These are phyloP conservation scores for Fusarium pininemorale DNA, from an alignment of 2,329 filamentous ascomycete genomes.

Conservation along the genomic window DNA sequence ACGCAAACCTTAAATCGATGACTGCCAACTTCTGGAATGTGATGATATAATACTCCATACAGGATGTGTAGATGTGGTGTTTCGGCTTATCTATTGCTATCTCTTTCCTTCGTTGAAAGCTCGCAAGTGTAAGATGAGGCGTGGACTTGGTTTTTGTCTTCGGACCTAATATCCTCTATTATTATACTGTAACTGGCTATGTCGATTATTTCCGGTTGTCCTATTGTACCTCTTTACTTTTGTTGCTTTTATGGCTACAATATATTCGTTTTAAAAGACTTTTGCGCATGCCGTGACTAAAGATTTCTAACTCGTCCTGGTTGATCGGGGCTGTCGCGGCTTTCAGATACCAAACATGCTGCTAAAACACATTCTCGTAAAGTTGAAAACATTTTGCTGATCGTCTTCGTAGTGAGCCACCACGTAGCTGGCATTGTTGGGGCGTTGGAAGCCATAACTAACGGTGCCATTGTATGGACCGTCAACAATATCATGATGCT, in stretches of 20 bases:
- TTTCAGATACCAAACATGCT: background rate
- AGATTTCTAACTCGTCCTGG: background rate
- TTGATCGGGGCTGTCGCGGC: too few species aligned
- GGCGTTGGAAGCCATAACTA: background rate
- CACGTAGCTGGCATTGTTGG: background rate
- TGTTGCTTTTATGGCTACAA: accelerated
- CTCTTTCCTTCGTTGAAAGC: too few species aligned
- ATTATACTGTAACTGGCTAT: too few species aligned
- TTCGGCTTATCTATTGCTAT: too few species aligned
- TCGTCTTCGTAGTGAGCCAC: background rate
- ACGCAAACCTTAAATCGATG: background rate
- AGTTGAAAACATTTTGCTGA: background rate
- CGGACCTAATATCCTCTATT: too few species aligned
- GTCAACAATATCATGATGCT: background rate
- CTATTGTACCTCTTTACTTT: too few species aligned
- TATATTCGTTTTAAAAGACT: too few species aligned
- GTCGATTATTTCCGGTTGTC: accelerated
- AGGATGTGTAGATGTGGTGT: background rate
- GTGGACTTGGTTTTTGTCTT: background rate
- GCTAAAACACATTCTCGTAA: slow-evolving; percentile 9
- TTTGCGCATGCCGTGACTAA: background rate
- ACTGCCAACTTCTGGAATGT: background rate
- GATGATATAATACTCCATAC: background rate
- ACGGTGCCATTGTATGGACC: background rate
- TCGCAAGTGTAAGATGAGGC: too few species aligned